A percentile compares a stretch with the other conserved stretches of the same genome.
These are phyloP conservation scores for Crataegus laevigata DNA, from an alignment of 306 rosid species.

Conservation along the genomic window DNA sequence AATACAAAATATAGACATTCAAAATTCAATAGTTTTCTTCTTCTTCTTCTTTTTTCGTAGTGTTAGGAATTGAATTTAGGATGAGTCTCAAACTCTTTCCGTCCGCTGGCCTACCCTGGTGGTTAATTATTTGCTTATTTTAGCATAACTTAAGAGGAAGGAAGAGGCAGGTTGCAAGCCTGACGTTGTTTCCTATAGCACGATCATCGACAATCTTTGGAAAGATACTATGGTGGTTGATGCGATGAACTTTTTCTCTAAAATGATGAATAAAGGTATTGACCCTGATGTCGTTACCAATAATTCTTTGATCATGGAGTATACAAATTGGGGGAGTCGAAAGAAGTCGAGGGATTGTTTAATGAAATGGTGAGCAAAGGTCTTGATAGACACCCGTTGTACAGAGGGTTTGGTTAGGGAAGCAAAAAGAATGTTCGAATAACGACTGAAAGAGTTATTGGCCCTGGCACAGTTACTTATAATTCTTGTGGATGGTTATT, in stretches of 20 bases:
- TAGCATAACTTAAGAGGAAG: slow-evolving; percentile 9
- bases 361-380: not conserved
- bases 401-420: too few species aligned
- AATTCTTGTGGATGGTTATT: not conserved
- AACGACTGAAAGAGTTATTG: too few species aligned
- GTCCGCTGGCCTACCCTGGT: too few species aligned
- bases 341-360: too few species aligned
- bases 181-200: slow-evolving; percentile 13
- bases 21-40: too few species aligned
- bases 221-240: not conserved
- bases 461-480: not conserved
- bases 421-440: too few species aligned
- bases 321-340: too few species aligned
- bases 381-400: not conserved
- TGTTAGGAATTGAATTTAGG: too few species aligned
- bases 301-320: too few species aligned
- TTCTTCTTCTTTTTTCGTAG: too few species aligned
- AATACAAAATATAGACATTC: too few species aligned
- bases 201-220: slow-evolving; percentile 26
- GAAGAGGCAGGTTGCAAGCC: slow-evolving; percentile 8
- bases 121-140: too few species aligned
- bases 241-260: not conserved
- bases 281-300: not conserved
- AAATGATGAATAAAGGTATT: not conserved
- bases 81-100: rapidly evolving